Percentiles rank a stretch among this genome's conserved stretches.
Evolutionary conservation across 2,329 filamentous ascomycete genomes (phyloP).

Genomic region (Pyrenophora seminiperda): DNA sequence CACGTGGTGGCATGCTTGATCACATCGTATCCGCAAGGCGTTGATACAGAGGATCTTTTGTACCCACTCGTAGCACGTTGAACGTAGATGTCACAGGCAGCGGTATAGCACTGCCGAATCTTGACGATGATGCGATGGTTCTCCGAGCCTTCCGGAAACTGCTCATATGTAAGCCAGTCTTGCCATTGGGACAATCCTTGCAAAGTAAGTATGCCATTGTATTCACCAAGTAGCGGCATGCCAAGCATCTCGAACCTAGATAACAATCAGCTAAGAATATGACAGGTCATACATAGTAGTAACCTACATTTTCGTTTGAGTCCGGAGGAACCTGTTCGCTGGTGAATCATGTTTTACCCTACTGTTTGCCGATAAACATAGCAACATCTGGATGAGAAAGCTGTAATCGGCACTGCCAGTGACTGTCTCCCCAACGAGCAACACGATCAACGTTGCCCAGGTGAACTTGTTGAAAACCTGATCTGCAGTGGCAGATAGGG

Average conservation of each 20-base stretch:
- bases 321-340: slow-evolving; percentile 5
- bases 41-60: too few relatives aligned
- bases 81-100: slow-evolving; percentile 22
- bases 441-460: slow-evolving; percentile 47
- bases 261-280: background rate
- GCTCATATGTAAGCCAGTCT: slow-evolving; percentile 15
- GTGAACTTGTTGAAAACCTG: slow-evolving; percentile 47
- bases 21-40: background rate
- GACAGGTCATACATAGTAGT: background rate
- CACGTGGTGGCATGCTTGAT: background rate
- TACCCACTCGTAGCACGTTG: slow-evolving; percentile 12
- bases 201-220: slow-evolving; percentile 13
- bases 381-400: slow-evolving; percentile 48
- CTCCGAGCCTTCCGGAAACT: slow-evolving; percentile 12
- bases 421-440: slow-evolving; percentile 51
- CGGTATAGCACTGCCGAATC: slow-evolving; percentile 22
- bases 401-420: slow-evolving; percentile 49
- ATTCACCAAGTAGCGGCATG: slow-evolving; percentile 23
- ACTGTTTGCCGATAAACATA: slow-evolving; percentile 30
- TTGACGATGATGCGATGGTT: slow-evolving; percentile 13
- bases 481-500: slow-evolving; percentile 31
- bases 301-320: slow-evolving; percentile 12
- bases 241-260: slow-evolving; percentile 1
- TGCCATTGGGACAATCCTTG: slow-evolving; percentile 12
- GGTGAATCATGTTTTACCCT: background rate